phyloP scores from a whole-genome alignment of 768 basidiomycete genomes.

The Suillus lakei region DNA sequence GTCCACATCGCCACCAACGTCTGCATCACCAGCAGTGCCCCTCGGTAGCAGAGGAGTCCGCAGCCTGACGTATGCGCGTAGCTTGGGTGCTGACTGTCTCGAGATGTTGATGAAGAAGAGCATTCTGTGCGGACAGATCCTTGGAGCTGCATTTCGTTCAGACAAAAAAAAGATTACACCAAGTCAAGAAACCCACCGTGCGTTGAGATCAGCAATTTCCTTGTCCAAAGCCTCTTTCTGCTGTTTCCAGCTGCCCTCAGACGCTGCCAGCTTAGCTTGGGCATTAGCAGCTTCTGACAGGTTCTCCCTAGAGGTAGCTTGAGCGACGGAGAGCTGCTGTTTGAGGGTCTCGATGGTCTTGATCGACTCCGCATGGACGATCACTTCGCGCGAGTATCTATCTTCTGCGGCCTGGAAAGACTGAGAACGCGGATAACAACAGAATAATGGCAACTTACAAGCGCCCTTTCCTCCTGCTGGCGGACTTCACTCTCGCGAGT shows the following conservation, averaged over 20 bases:
- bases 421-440: conserved; percentile 3
- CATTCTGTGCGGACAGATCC: conserved; percentile 78
- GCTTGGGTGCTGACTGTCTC: conserved; percentile 86
- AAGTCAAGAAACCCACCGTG: conserved; percentile 53
- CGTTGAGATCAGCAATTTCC: conserved; percentile 72
- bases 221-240: conserved; percentile 80
- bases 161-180: no score
- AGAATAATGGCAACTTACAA: conserved; percentile 44
- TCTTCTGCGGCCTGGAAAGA: conserved; percentile 69
- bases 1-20: conserved; percentile 56
- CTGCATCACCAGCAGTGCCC: conserved; percentile 47
- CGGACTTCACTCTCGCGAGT: conserved; percentile 70
- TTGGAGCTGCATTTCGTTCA: conserved; percentile 64
- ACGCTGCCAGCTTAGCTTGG: conserved; percentile 67
- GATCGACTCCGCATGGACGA: conserved; percentile 86
- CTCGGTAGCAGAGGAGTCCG: conserved; percentile 50
- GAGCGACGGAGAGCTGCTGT: conserved; percentile 58
- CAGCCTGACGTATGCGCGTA: conserved; percentile 74
- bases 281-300: conserved; percentile 73
- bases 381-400: conserved; percentile 79
- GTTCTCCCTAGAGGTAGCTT: conserved; percentile 60
- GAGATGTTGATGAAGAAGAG: conserved; percentile 79
- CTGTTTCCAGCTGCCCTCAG: conserved; percentile 80
- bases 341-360: conserved; percentile 69
- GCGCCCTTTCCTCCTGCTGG: conserved; percentile 68